Evolutionary conservation across 768 basidiomycete genomes (phyloP).

Genomic region (Podaxis pistillaris): DNA sequence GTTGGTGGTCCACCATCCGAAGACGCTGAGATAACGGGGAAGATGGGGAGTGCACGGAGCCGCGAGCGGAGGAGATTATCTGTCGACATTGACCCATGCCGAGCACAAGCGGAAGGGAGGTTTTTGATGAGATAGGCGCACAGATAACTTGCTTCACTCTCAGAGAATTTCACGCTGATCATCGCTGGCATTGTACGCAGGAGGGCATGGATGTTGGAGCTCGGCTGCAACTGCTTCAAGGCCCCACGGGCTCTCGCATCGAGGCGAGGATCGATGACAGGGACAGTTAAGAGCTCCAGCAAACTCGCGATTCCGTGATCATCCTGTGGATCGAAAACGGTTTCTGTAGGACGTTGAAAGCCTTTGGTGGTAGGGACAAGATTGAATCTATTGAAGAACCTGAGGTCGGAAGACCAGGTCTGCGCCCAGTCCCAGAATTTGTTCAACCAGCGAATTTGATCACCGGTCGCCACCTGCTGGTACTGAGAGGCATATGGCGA

Average conservation of each 20-base stretch:
- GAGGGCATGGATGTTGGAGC: constrained; percentile 24
- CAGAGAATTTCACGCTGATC: background rate
- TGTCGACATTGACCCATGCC: constrained; percentile 9
- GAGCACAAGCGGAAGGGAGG: constrained; percentile 2
- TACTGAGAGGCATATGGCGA: background rate
- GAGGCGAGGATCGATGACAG: constrained; percentile 32
- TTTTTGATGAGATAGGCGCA: background rate
- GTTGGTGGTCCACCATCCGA: background rate
- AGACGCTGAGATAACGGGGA: constrained; percentile 24
- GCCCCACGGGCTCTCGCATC: constrained; percentile 16
- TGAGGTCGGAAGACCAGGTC: constrained; percentile 20
- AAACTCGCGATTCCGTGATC: constrained; percentile 11
- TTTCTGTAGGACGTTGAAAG: constrained; percentile 21
- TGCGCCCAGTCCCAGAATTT: constrained; percentile 45
- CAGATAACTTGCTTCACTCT: background rate
- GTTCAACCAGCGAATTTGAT: constrained; percentile 31
- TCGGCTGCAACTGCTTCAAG: background rate
- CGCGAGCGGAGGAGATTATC: constrained; percentile 7
- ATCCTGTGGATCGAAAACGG: constrained; percentile 26
- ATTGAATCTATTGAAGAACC: constrained; percentile 15
- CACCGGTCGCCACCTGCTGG: constrained; percentile 9
- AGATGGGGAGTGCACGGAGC: constrained; percentile 26
- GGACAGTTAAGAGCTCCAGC: constrained; percentile 28
- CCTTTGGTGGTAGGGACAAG: constrained; percentile 34
- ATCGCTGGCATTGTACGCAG: constrained; percentile 24